Evolutionary conservation across 768 basidiomycete genomes (phyloP), one percentile per base, ranked within the genome.

Genomic region (Lactifluus pinguis): DNA sequence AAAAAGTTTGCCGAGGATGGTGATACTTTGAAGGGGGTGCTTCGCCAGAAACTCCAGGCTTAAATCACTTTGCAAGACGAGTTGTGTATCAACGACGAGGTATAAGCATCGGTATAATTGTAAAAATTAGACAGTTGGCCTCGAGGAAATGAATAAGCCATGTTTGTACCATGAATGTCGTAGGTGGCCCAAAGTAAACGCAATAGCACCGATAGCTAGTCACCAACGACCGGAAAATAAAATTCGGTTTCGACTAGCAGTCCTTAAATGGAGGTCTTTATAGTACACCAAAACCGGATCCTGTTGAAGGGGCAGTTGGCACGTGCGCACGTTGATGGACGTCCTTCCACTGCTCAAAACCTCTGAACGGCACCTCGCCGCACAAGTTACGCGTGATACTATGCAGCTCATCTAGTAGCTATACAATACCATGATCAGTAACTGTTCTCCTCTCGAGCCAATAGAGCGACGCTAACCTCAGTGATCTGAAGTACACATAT

Each of bases 1-100:
- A 86, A 85, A 79, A 97, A 95, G 76, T 99, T 99, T 72, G 95
- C 93, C 53, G 93, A 90, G 78, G 97, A 98, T 70, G 93, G 92
- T 60, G 82, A 85, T 71, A 84, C 89, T 3, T 85, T 99, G 76
- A 97, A 95, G 82, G 73, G 75, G 13, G 72, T 91, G 66, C 79
- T 99, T 72, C 84, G 80, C 74, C 65, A 84, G 75, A 89, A 87
- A 73, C 70, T 91, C 58, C 72, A 74, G 44, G 83, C 81, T 44
- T 74, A 61, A 69, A 57, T 39, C n/a, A 15, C 17, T 39, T 42
- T n/a, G 21, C 25, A 21, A 51, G 34, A 21, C 30, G 14, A 36
- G 54, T 45, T 36, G 17, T 51, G 44, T 61, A 61, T 4, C 32
- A 51, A 44, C 14, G 29, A 49, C 45, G 49, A 50, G 30, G 49